Conservation (phyloP, 768 basidiomycete species). For the Amanita polypyramis region DNA sequence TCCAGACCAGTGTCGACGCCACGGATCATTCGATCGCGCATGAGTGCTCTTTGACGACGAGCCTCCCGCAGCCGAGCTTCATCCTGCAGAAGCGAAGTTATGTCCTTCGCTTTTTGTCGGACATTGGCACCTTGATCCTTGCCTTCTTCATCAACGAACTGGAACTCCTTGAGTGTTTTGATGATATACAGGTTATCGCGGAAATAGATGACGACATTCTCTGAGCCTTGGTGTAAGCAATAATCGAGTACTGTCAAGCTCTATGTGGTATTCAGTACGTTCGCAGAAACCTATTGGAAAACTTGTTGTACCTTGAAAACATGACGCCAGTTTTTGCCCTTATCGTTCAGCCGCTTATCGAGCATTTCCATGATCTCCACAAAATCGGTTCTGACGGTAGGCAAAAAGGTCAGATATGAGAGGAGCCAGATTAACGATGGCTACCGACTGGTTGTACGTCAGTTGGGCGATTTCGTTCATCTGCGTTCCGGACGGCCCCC, state of each 20-base stretch:
- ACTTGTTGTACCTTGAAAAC: conserved; percentile 76
- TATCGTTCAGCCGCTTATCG: conserved; percentile 96
- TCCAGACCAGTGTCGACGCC: conserved; percentile 30
- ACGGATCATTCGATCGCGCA: conserved; percentile 91
- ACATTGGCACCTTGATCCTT: conserved; percentile 99
- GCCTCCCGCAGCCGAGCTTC: conserved; percentile 78
- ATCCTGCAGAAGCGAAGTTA: conserved; percentile 87
- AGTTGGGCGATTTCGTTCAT: conserved; percentile 99
- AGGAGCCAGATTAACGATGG: background rate
- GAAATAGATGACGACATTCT: conserved; percentile 98
- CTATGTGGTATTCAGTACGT: conserved; percentile 23
- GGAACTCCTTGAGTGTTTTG: conserved; percentile 99
- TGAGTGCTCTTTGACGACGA: conserved; percentile 70
- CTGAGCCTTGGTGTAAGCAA: conserved; percentile 89
- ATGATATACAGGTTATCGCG: conserved; percentile 94
- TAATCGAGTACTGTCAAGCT: conserved; percentile 94
- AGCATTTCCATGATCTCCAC: conserved; percentile 99
- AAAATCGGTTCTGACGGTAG: conserved; percentile 64
- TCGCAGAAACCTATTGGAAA: background rate
- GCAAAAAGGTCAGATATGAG: background rate
- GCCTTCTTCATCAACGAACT: conserved; percentile 88
- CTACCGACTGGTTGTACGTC: conserved; percentile 79
- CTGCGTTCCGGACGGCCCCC: conserved; percentile 95
- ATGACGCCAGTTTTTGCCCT: conserved; percentile 99
- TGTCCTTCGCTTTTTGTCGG: conserved; percentile 95